Percentiles rank a stretch among this genome's conserved stretches.
phyloP scores from a whole-genome alignment of 1,139 yeast species.

The Candida pseudoviswanathii region DNA sequence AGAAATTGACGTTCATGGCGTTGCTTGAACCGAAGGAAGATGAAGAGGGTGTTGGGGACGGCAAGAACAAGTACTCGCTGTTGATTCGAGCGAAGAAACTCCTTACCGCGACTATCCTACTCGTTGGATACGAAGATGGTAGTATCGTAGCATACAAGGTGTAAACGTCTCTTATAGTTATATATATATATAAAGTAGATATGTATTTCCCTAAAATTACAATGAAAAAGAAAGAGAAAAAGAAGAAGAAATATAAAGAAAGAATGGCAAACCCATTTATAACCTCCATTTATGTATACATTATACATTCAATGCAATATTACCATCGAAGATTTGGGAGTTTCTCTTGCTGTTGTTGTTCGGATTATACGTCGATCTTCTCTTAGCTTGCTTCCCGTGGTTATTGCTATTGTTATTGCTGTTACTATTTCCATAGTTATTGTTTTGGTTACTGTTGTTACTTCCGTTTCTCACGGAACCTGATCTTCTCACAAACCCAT shows the following conservation, averaged over 20 bases:
- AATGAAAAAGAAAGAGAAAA: background rate
- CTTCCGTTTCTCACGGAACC: slow-evolving; percentile 10
- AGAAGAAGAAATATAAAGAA: background rate
- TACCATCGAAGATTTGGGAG: slow-evolving; percentile 16
- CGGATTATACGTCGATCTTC: slow-evolving; percentile 14
- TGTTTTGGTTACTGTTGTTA: slow-evolving; percentile 9
- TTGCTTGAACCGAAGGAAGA: slow-evolving; percentile 8
- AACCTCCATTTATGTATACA: background rate
- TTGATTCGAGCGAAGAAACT: slow-evolving; percentile 20
- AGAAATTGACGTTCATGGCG: slow-evolving; percentile 21
- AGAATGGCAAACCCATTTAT: background rate
- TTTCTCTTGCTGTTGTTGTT: slow-evolving; percentile 13
- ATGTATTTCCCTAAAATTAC: slow-evolving; percentile 2
- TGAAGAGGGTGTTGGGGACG: background rate
- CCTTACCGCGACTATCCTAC: slow-evolving; percentile 20
- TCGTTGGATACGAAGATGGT: slow-evolving; percentile 46
- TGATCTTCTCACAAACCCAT: slow-evolving; percentile 8
- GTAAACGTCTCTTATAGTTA: background rate
- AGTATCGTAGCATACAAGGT: slow-evolving; percentile 25
- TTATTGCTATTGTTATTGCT: slow-evolving; percentile 2
- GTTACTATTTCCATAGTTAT: background rate
- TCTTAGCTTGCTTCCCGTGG: slow-evolving; percentile 12
- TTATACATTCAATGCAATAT: slow-evolving; percentile 8
- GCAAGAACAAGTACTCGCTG: slow-evolving; percentile 9
- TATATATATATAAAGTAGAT: background rate